These are phyloP conservation scores for Cercospora brassicicola DNA, from an alignment of 2,329 filamentous ascomycete species.

Conservation along the genomic window DNA sequence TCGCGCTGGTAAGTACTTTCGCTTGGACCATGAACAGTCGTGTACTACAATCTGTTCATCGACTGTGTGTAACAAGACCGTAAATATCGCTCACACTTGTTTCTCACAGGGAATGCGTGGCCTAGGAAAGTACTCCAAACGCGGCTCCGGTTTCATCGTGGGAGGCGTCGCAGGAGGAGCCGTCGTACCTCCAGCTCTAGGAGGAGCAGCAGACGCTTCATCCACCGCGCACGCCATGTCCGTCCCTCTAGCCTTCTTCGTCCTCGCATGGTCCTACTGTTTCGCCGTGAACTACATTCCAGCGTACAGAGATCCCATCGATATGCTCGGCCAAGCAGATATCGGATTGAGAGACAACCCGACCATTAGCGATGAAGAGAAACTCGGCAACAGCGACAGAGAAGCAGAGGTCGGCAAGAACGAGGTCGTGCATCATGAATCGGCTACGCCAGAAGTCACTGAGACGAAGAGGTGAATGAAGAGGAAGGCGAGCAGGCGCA, in stretches of 20 bases:
- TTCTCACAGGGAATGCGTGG: conserved; percentile 52
- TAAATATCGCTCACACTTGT: not conserved
- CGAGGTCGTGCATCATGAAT: not conserved
- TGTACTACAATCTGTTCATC: not conserved
- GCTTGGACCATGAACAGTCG: too few relatives aligned
- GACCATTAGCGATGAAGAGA: conserved; percentile 1
- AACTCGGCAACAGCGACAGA: not conserved
- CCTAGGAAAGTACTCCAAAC: conserved; percentile 73
- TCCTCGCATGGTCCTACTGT: conserved; percentile 50
- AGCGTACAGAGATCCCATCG: conserved; percentile 62
- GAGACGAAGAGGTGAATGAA: not conserved
- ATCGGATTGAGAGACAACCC: conserved; percentile 5
- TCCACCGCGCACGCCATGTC: conserved; percentile 24
- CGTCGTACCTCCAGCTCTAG: conserved; percentile 67
- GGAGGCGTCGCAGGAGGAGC: conserved; percentile 72
- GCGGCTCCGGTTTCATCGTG: conserved; percentile 71
- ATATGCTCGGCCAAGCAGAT: conserved; percentile 5
- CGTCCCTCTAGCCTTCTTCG: conserved; percentile 49
- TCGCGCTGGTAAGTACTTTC: conserved; percentile 62
- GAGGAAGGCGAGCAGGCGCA: not conserved
- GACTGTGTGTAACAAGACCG: not conserved
- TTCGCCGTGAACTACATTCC: conserved; percentile 63
- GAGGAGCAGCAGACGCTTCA: conserved; percentile 64
- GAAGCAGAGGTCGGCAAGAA: not conserved
- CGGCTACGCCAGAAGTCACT: not conserved